Base-by-base conservation (phyloP, 2,329 filamentous ascomycete species). In the Sarocladiaceae sp. region DNA sequence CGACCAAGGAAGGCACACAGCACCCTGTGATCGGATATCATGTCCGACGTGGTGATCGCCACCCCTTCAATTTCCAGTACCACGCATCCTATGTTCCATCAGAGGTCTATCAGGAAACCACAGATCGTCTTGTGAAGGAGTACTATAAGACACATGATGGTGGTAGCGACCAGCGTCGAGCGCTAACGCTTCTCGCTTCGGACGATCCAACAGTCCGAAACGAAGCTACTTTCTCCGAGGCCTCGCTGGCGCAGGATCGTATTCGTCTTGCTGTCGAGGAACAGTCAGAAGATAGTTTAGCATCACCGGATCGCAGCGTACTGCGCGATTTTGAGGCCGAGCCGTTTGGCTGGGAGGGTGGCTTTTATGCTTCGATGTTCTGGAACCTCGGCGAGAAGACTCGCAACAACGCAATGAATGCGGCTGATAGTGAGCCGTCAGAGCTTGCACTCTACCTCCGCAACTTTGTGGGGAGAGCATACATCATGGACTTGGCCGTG, bases 311-410 rank as follows among this genome's bases (percentile, higher is more conserved):
- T 19, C 26, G 64, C 19, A 64, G 66, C 10, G 67, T 74, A 6
- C 78, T 84, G 58, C 73, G 74, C 51, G 78, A 76, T 53, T 87
- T 85, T 58, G 74, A 85, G 27, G 85, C 89, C 47, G 83, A 89
- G 57, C 77, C 82, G 2, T 81, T 87, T 32, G 88, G 88, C 23
- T 94, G 88, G 88, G 88, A 94, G 60, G 88, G 88, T 15, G 88
- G 88, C 1, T 95, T 94, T 69, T 94, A 85, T 63, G 75, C 77
- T 12, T 76, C 80, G 54, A 82, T 93, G 64, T 94, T 94, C 63
- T 90, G 85, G 79, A 83, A 81, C 42, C 69, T 94, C 1, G 88
- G 85, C 3, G 35, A 62, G 50, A 46, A 70, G 61, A 55, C 68
- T 62, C 63, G 57, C 50, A 65, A 65, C 46, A 66, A 65, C 43